Evolutionary conservation across 371 early-diverging fungal species (phyloP), one percentile per base, ranked within the genome.

Genomic region (Actinomortierella ambigua): DNA sequence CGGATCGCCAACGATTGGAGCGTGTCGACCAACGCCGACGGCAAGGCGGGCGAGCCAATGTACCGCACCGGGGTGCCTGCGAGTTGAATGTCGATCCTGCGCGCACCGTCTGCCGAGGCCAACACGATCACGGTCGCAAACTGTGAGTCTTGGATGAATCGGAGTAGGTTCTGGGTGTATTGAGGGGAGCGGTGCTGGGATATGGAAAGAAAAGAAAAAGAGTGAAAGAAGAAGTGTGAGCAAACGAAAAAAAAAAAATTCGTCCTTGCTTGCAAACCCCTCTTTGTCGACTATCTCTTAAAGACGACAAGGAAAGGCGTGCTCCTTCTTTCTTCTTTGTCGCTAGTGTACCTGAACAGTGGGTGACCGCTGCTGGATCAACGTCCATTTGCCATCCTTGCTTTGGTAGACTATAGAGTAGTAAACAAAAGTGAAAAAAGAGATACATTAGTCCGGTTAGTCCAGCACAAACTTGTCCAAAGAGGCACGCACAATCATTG

Each of bases 71-170:
- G 77, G 8, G 55, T 50, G 1, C 85, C 75, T 29, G 81, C 81
- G 51, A 92, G 80, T 61, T 89, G 86, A 3, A 69, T 68, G 70
- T 93, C 93, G 6, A 80, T 68, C 13, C 91, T 79, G 26, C 84
- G 73, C 23, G 86, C 77, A 1, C 90, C 90, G 68, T 93, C 92
- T n/a, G 86, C 82, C 56, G 88, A 88, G 0, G 93, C 79, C 42
- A 92, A 62, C 13, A 91, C 46, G 2, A 90, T 65, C 3, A 90
- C 87, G 7, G 77, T 73, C 17, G 54, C 56, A 57, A 93, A 91
- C 17, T 76, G 67, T 23, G 71, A 69, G 2, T 69, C 63, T 24
- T 73, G 51, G 27, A 87, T 83, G 63, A 90, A 91, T 55, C 64
- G 59, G 34, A 63, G 55, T 42, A 65, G 50, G 27, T 70, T 70